Conservation (phyloP, 495 filamentous ascomycete species). For the Astrothelium subdiscretum region DNA sequence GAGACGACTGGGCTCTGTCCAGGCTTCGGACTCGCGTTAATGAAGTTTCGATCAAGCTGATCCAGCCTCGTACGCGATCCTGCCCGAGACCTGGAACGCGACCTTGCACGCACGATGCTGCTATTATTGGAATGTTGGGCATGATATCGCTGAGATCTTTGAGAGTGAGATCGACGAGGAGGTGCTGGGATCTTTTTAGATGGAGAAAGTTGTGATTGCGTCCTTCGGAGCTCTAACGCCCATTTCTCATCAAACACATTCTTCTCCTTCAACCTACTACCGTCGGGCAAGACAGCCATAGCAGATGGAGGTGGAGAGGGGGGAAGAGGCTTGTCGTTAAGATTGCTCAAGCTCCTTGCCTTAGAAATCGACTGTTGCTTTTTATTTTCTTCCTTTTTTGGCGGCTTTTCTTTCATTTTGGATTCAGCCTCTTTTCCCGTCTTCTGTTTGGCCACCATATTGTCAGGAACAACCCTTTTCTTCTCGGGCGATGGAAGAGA, state of each 20-base stretch:
- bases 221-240: background rate
- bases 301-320: background rate
- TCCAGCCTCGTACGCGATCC: constrained; percentile 1
- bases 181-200: background rate
- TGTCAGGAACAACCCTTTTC: background rate
- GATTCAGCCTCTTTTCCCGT: background rate
- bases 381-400: background rate
- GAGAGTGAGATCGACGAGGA: constrained; percentile 3
- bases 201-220: background rate
- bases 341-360: background rate
- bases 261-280: background rate
- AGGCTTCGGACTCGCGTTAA: background rate
- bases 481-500: background rate
- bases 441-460: background rate
- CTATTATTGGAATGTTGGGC: background rate
- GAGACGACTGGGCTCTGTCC: background rate
- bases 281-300: background rate
- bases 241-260: background rate
- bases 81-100: background rate
- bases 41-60: constrained; percentile 10
- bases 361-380: background rate
- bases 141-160: background rate
- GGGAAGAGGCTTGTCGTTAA: background rate
- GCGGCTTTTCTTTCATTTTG: background rate
- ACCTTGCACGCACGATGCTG: background rate